These are phyloP conservation scores for Oidiodendron maius DNA, from an alignment of 495 filamentous ascomycete genomes.

Conservation along the genomic window DNA sequence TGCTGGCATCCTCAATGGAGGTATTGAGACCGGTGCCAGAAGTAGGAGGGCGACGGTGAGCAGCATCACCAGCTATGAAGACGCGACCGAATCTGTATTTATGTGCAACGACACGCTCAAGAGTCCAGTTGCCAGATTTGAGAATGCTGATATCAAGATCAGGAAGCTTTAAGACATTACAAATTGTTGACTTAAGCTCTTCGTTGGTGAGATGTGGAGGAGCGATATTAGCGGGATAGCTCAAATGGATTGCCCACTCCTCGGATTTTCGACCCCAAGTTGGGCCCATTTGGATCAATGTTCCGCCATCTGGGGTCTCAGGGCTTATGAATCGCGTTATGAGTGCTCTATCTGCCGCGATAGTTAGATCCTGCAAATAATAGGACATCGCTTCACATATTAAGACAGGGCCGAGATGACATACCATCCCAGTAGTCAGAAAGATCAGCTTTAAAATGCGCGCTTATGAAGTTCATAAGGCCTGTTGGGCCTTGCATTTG, in stretches of 20 bases:
- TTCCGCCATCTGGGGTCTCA: background rate
- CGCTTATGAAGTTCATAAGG: constrained; percentile 2
- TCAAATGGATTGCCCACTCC: constrained; percentile 6
- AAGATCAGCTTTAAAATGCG: constrained; percentile 8
- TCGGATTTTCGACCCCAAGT: constrained; percentile 7
- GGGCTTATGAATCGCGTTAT: no score
- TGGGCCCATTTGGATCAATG: constrained; percentile 2
- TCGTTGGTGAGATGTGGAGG: background rate
- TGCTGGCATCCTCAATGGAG: constrained; percentile 40
- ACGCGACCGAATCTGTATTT: constrained; percentile 33
- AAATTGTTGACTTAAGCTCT: background rate
- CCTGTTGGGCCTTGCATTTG: constrained; percentile 10
- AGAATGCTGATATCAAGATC: constrained; percentile 29
- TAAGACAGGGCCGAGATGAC: no score
- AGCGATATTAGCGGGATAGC: no score
- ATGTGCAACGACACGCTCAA: constrained; percentile 36
- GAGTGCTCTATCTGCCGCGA: no score
- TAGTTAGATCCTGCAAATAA: no score
- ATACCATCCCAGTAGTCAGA: constrained; percentile 12
- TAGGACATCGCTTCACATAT: no score
- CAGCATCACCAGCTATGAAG: constrained; percentile 40
- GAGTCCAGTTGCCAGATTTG: constrained; percentile 30
- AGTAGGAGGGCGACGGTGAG: constrained; percentile 39
- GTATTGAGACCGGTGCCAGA: constrained; percentile 44
- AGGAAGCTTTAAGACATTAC: constrained; percentile 1